A percentile compares a stretch with the other conserved stretches of the same genome.
Conservation (phyloP, 306 rosid species). For the Lupinus albus region DNA sequence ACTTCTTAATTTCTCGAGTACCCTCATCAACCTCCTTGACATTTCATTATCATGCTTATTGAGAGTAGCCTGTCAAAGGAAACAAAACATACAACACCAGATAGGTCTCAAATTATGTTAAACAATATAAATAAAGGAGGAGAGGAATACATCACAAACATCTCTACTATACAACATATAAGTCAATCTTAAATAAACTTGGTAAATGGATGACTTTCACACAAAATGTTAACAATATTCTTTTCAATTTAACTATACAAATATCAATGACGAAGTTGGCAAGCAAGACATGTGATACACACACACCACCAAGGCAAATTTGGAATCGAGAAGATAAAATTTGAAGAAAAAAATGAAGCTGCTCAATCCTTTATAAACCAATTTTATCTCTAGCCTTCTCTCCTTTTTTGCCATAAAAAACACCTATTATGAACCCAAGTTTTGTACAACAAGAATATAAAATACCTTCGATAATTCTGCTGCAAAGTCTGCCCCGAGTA, state of each 20-base stretch:
- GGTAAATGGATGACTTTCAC: conserved; percentile 6
- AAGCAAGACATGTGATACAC: not conserved
- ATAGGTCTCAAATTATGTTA: conserved; percentile 22
- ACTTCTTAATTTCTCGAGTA: conserved; percentile 70
- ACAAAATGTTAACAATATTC: too few species aligned
- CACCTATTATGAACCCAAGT: conserved; percentile 24
- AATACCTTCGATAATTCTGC: conserved; percentile 96
- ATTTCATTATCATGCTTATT: conserved; percentile 65
- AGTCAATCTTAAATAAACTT: not conserved
- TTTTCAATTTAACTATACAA: not conserved
- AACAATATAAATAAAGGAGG: conserved; percentile 16
- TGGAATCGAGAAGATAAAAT: not conserved
- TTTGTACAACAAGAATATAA: conserved; percentile 23
- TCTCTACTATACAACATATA: not conserved
- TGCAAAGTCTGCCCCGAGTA: conserved; percentile 86
- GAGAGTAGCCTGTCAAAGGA: conserved; percentile 64
- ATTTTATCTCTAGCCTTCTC: conserved; percentile 1
- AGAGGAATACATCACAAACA: conserved; percentile 31
- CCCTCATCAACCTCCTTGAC: conserved; percentile 76
- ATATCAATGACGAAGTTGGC: not conserved
- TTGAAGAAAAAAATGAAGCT: not conserved
- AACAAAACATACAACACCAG: conserved; percentile 31
- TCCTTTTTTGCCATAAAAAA: conserved; percentile 10
- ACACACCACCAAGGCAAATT: conserved; percentile 11
- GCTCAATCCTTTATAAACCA: not conserved